Base-by-base conservation (phyloP, 768 basidiomycete genomes). In the Termitomyces titanicus region DNA sequence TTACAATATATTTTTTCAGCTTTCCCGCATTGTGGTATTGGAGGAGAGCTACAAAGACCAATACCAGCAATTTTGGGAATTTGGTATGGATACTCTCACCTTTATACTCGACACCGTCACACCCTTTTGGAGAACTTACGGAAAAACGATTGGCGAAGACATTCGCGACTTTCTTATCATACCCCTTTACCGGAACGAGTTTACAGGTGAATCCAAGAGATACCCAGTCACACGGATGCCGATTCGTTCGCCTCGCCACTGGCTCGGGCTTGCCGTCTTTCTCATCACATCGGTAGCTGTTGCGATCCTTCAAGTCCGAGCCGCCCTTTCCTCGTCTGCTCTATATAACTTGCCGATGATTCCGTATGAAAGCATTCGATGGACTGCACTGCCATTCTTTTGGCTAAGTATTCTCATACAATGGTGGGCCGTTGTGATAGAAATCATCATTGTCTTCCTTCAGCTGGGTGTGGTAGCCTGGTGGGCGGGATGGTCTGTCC, bases 111-210 rank as follows among this genome's bases (percentile, higher is more conserved):
- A 90, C 62, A 85, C 82, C 2, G 84, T 91, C 13, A 83, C 89
- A 1, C 89, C 89, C 0, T 81, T 92, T 64, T 91, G 89, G 89
- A 76, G 89, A 58, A 88, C 79, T 33, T 89, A 91, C 57, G 89
- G 89, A 50, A 89, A 87, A 63, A 80, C 82, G n/a, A 89, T 92
- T 49, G 86, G 88, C 31, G 82, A 88, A 64, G 89, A 92, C 62
- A 78, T 89, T 42, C 83, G 85, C 45, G 88, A 89, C 58, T 91
- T 91, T 64, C 81, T 91, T 55, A 88, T 92, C 61, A 83, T 92
- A 55, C 89, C 89, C 7, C 79, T 88, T 62, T 92, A 92, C 58
- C 82, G 89, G 33, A 89, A 92, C 66, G 89, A 91, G 64, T 92
- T 90, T 65, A 90, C 89, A 0, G 89, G 89, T 31, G 86, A 89